Evolutionary conservation across 225 moss, liverwort and hornwort genomes (phyloP).

Genomic region (Polytrichum commune): DNA sequence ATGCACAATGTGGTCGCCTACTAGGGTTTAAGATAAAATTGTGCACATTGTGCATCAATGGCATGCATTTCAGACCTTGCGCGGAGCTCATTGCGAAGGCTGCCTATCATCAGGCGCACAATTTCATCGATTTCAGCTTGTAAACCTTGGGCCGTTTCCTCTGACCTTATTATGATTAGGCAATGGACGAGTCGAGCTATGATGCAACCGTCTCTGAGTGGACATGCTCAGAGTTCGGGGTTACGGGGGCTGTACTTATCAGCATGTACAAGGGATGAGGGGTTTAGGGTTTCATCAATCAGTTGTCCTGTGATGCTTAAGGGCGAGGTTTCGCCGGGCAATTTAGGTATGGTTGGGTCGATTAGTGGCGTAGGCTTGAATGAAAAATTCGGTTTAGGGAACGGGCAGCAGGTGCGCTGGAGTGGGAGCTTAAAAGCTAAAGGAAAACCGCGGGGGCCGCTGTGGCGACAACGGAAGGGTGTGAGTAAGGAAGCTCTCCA

Average conservation of each 20-base stretch:
- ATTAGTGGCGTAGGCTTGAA: not conserved
- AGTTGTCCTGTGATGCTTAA: not conserved
- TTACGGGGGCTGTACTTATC: not conserved
- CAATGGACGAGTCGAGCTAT: not conserved
- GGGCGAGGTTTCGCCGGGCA: slow-evolving; percentile 1
- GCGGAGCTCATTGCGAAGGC: slow-evolving; percentile 1
- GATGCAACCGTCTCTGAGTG: not conserved
- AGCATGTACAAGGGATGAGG: not conserved
- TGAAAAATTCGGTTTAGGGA: slow-evolving; percentile 1
- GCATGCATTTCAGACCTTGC: not conserved
- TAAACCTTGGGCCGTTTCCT: not conserved
- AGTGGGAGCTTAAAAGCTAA: slow-evolving; percentile 53
- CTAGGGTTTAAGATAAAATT: no score
- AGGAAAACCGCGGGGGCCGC: slow-evolving; percentile 58
- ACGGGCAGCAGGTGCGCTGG: slow-evolving; percentile 22
- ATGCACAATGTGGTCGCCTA: no score
- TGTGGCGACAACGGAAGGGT: slow-evolving; percentile 66
- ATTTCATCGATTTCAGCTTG: not conserved
- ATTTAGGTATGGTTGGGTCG: slow-evolving; percentile 1
- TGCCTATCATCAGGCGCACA: not conserved
- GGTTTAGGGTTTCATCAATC: not conserved
- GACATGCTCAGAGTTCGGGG: not conserved
- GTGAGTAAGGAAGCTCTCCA: slow-evolving; percentile 66
- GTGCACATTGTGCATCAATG: not conserved
- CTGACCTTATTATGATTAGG: not conserved